Evolutionary conservation across 2,329 filamentous ascomycete species (phyloP).

Genomic region (Pseudogymnoascus verrucosus): DNA sequence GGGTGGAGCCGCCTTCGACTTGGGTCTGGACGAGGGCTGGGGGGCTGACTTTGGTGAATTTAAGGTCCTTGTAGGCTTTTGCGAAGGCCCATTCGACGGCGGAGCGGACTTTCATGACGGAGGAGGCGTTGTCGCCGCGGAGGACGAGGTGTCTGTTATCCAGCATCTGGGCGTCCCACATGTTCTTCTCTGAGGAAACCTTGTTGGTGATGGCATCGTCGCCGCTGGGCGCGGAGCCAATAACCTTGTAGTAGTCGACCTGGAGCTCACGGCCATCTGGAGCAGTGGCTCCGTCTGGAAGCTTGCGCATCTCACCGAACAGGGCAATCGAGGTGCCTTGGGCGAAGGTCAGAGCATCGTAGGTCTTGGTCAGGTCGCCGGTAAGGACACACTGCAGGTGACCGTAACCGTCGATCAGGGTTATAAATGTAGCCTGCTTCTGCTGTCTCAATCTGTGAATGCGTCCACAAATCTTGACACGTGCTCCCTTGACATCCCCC

Average conservation of each 20-base stretch:
- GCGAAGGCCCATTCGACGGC: slow-evolving; percentile 62
- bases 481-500: slow-evolving; percentile 53
- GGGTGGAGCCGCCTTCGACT: slow-evolving; percentile 79
- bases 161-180: slow-evolving; percentile 35
- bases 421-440: slow-evolving; percentile 80
- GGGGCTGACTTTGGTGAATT: slow-evolving; percentile 62
- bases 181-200: slow-evolving; percentile 61
- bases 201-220: slow-evolving; percentile 69
- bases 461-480: slow-evolving; percentile 73
- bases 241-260: slow-evolving; percentile 63
- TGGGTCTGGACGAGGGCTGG: slow-evolving; percentile 69
- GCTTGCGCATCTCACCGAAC: slow-evolving; percentile 59
- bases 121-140: slow-evolving; percentile 58
- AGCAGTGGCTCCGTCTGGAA: slow-evolving; percentile 58
- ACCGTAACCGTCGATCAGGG: slow-evolving; percentile 76
- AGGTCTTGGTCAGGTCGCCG: slow-evolving; percentile 70
- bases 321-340: slow-evolving; percentile 63
- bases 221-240: slow-evolving; percentile 61
- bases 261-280: slow-evolving; percentile 64
- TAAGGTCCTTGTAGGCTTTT: slow-evolving; percentile 54
- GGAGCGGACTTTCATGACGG: slow-evolving; percentile 64
- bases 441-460: slow-evolving; percentile 76
- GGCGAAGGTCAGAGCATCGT: slow-evolving; percentile 63
- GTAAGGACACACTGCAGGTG: slow-evolving; percentile 75
- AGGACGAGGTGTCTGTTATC: slow-evolving; percentile 66